These are phyloP conservation scores for Barbatosphaeria neglecta DNA, from an alignment of 495 filamentous ascomycete species.

Conservation along the genomic window DNA sequence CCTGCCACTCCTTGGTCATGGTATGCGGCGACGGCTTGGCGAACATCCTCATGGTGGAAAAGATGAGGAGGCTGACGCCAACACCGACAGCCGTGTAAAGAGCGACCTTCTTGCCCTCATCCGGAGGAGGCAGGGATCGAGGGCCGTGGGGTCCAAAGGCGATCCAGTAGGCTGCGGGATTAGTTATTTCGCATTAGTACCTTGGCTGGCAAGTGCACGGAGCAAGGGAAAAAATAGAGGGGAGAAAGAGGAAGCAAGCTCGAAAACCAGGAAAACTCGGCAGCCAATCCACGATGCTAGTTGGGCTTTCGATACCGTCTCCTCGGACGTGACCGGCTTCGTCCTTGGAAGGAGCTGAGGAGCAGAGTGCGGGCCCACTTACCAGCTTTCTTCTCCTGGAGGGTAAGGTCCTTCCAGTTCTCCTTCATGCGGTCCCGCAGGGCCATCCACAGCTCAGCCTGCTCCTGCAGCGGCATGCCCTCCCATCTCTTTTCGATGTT, in stretches of 20 bases:
- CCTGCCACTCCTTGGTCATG: conserved; percentile 92
- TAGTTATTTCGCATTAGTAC: conserved; percentile 2
- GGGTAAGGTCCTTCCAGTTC: conserved; percentile 86
- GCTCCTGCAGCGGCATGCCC: conserved; percentile 89
- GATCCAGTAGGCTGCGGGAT: conserved; percentile 81
- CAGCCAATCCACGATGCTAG: neutral
- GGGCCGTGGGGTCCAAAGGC: conserved; percentile 94
- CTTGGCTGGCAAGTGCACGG: neutral
- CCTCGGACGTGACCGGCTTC: no score
- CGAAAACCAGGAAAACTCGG: neutral
- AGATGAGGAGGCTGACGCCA: conserved; percentile 48
- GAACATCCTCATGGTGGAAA: conserved; percentile 50
- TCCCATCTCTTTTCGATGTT: conserved; percentile 99
- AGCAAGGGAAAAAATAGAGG: neutral
- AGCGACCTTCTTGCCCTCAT: conserved; percentile 65
- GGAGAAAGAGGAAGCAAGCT: no score
- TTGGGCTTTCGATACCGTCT: neutral
- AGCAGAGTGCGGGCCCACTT: conserved; percentile 43
- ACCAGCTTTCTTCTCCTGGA: conserved; percentile 99
- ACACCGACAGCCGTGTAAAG: conserved; percentile 55
- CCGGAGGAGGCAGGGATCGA: conserved; percentile 66
- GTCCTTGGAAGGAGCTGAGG: no score
- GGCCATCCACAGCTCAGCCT: conserved; percentile 98
- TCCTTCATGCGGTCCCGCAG: conserved; percentile 96
- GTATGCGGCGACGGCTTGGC: conserved; percentile 64